Conservation (phyloP, 1,139 yeast genomes). For the Yamadazyma spencermartinsiae region DNA sequence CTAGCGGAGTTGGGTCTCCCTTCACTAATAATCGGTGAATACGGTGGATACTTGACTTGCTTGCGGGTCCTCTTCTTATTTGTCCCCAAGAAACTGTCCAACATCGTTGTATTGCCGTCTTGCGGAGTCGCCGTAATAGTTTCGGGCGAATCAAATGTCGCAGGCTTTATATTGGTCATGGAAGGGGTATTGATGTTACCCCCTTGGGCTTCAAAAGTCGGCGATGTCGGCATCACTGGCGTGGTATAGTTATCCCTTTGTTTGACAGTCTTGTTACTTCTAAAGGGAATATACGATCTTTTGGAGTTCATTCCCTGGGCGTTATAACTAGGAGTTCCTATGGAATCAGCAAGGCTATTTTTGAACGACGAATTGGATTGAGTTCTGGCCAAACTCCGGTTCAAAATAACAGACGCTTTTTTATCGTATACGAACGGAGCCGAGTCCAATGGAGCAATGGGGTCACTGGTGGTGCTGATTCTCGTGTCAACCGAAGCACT, state of each 20-base stretch:
- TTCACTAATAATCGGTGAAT: slow-evolving; percentile 8
- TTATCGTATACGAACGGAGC: slow-evolving; percentile 81
- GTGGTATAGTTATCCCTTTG: slow-evolving; percentile 23
- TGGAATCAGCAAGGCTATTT: slow-evolving; percentile 67
- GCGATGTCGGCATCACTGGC: slow-evolving; percentile 24
- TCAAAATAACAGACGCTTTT: slow-evolving; percentile 73
- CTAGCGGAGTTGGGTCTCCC: slow-evolving; percentile 9
- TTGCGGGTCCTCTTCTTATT: slow-evolving; percentile 27
- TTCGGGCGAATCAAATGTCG: slow-evolving; percentile 9
- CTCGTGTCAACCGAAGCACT: slow-evolving; percentile 54
- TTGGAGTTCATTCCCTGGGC: slow-evolving; percentile 23
- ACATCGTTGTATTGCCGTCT: slow-evolving; percentile 16
- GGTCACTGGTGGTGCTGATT: slow-evolving; percentile 32
- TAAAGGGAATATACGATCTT: slow-evolving; percentile 47
- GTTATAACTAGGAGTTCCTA: slow-evolving; percentile 26
- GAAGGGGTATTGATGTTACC: slow-evolving; percentile 8
- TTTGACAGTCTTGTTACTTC: slow-evolving; percentile 30
- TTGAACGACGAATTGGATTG: slow-evolving; percentile 77
- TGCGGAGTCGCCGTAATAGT: slow-evolving; percentile 5
- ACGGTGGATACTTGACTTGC: slow-evolving; percentile 13
- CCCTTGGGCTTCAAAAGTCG: slow-evolving; percentile 22
- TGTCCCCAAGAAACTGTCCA: slow-evolving; percentile 31
- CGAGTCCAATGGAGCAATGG: slow-evolving; percentile 57
- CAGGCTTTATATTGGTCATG: slow-evolving; percentile 7
- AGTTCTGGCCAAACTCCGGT: slow-evolving; percentile 72